Evolutionary conservation across 225 moss, liverwort and hornwort species (phyloP).

Genomic region (Lunularia cruciata): DNA sequence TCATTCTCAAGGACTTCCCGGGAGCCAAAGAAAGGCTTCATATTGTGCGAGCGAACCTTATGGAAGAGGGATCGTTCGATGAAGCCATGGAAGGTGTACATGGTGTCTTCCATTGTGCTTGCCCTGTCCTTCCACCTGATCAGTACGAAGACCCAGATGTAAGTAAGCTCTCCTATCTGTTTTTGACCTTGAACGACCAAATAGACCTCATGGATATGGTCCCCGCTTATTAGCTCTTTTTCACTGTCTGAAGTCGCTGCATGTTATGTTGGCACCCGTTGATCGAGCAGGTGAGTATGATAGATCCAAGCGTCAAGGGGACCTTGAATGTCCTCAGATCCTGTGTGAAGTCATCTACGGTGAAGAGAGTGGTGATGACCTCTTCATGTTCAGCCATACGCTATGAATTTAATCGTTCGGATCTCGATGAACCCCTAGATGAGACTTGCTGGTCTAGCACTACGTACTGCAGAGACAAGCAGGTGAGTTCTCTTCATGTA

Average conservation of each 20-base stretch:
- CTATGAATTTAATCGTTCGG: constrained; percentile 60
- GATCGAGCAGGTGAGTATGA: constrained; percentile 55
- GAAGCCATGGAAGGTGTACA: constrained; percentile 69
- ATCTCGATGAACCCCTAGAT: constrained; percentile 54
- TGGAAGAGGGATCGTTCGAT: constrained; percentile 77
- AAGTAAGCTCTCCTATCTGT: not conserved
- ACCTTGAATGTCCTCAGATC: constrained; percentile 71
- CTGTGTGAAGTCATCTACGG: constrained; percentile 64
- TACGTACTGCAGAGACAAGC: constrained; percentile 66
- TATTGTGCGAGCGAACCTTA: constrained; percentile 62
- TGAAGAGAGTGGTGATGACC: constrained; percentile 81
- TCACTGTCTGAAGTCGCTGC: not conserved
- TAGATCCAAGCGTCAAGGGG: constrained; percentile 75
- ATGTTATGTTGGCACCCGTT: not conserved
- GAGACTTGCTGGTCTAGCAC: constrained; percentile 68
- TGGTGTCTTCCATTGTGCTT: constrained; percentile 87
- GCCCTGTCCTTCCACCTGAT: constrained; percentile 63
- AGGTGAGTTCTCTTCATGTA: constrained; percentile 43
- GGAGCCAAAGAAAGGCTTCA: constrained; percentile 66
- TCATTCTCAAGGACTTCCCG: constrained; percentile 63
- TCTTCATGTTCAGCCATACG: constrained; percentile 87
- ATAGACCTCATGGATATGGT: no score
- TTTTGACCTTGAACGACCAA: not conserved
- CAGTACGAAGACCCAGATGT: constrained; percentile 66
- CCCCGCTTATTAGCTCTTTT: no score